phyloP scores from a whole-genome alignment of 495 filamentous ascomycete genomes.

The Pseudoneurospora amorphoporcata region DNA sequence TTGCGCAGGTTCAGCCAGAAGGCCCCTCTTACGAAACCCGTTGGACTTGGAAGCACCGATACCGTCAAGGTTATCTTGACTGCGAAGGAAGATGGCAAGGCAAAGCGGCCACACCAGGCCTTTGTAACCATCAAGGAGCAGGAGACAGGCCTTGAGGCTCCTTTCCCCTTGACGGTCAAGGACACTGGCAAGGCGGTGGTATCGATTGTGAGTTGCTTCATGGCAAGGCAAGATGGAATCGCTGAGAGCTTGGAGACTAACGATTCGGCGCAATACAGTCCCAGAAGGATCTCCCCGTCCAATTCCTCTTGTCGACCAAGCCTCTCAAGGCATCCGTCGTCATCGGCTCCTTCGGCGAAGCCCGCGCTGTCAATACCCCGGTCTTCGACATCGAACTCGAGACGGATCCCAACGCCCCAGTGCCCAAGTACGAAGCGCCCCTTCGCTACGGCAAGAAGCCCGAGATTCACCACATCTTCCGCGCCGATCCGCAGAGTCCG shows the following conservation, averaged over 20 bases:
- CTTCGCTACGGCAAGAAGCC: conserved; percentile 68
- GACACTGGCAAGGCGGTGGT: conserved; percentile 77
- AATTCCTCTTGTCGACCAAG: conserved; percentile 56
- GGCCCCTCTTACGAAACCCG: conserved; percentile 50
- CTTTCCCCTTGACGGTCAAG: conserved; percentile 76
- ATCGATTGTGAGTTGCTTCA: conserved; percentile 55
- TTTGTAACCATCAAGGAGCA: conserved; percentile 75
- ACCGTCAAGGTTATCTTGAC: conserved; percentile 75
- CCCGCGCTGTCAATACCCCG: conserved; percentile 58
- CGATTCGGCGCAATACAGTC: conserved; percentile 41
- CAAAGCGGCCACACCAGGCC: conserved; percentile 83
- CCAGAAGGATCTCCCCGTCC: conserved; percentile 80
- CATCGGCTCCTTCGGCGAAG: conserved; percentile 76
- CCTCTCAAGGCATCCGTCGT: conserved; percentile 69
- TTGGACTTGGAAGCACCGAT: conserved; percentile 58
- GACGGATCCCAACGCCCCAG: conserved; percentile 47
- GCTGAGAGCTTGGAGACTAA: conserved; percentile 3
- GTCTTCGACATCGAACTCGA: conserved; percentile 49
- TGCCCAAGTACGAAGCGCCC: conserved; percentile 52
- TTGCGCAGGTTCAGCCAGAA: conserved; percentile 49
- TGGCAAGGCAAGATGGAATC: neutral
- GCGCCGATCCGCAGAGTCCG: conserved; percentile 63
- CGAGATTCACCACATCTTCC: conserved; percentile 91
- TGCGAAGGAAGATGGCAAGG: conserved; percentile 63
- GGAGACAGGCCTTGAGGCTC: conserved; percentile 71